phyloP scores from a whole-genome alignment of 345 rosid species.

The Eucalyptus tenuipes region DNA sequence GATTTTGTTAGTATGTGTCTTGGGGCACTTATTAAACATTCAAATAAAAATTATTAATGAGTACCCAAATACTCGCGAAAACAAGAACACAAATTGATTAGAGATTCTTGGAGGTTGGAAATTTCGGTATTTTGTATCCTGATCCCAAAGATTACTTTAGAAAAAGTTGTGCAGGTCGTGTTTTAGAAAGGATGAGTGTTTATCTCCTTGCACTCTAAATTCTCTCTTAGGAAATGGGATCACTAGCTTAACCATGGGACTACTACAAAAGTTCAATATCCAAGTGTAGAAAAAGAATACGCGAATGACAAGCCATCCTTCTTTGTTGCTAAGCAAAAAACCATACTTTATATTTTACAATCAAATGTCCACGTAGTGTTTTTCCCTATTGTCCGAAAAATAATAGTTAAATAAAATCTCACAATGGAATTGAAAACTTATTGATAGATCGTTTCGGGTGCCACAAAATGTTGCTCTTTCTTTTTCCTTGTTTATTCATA shows the following conservation, averaged over 20 bases:
- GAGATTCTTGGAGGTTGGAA: not conserved
- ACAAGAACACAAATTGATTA: not conserved
- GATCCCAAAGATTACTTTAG: not conserved
- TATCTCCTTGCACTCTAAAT: not conserved
- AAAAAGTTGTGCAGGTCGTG: not conserved
- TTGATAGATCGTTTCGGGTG: not conserved
- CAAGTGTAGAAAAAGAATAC: not conserved
- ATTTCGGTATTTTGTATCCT: not conserved
- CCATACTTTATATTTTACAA: not conserved
- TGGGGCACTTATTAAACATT: not conserved
- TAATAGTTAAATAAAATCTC: not conserved
- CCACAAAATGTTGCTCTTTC: not conserved
- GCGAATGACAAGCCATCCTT: not conserved
- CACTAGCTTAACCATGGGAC: not conserved
- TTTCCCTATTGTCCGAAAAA: not conserved
- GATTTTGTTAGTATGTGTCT: not conserved
- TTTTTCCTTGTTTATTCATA: not conserved
- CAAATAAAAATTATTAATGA: not conserved
- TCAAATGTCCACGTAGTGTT: not conserved
- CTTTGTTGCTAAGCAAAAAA: not conserved
- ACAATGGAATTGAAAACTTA: not conserved
- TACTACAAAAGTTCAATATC: not conserved
- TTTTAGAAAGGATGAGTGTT: not conserved
- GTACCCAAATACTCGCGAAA: not conserved
- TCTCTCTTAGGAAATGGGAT: not conserved